phyloP scores from a whole-genome alignment of 352 stramenopile genomes.

The Peronosclerospora sorghi region DNA sequence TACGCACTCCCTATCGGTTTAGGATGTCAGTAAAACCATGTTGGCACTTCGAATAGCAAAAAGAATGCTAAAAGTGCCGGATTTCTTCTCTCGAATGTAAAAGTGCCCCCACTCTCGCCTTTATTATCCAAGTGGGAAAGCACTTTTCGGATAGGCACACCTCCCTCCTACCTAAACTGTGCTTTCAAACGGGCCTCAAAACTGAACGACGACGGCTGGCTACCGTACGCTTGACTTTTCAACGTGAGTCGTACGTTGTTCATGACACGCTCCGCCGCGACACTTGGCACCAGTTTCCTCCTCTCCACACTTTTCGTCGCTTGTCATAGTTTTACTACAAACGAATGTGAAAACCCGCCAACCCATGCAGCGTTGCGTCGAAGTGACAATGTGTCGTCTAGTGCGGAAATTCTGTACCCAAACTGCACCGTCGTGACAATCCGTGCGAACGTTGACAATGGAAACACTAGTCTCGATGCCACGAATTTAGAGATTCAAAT shows the following conservation, averaged over 20 bases:
- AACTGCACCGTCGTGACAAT: constrained; percentile 23
- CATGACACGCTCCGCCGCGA: neutral
- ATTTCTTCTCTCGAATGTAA: too few species aligned
- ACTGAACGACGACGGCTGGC: too few species aligned
- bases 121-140: too few species aligned
- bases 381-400: constrained; percentile 3
- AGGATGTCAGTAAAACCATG: too few species aligned
- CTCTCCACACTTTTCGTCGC: neutral
- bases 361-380: constrained; percentile 14
- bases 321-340: constrained; percentile 1
- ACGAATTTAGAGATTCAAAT: constrained; percentile 16
- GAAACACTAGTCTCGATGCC: constrained; percentile 17
- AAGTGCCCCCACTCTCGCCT: too few species aligned
- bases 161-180: too few species aligned
- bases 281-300: neutral
- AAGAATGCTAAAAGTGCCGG: too few species aligned
- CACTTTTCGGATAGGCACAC: too few species aligned
- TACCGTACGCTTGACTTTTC: too few species aligned
- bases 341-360: constrained; percentile 14
- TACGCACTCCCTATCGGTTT: too few species aligned
- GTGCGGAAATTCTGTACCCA: constrained; percentile 20
- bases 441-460: constrained; percentile 15
- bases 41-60: too few species aligned
- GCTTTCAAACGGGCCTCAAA: too few species aligned
- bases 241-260: constrained; percentile 1